These are phyloP conservation scores for Encephalitozoon hellem DNA, from an alignment of 371 early-diverging fungal genomes.

Conservation along the genomic window DNA sequence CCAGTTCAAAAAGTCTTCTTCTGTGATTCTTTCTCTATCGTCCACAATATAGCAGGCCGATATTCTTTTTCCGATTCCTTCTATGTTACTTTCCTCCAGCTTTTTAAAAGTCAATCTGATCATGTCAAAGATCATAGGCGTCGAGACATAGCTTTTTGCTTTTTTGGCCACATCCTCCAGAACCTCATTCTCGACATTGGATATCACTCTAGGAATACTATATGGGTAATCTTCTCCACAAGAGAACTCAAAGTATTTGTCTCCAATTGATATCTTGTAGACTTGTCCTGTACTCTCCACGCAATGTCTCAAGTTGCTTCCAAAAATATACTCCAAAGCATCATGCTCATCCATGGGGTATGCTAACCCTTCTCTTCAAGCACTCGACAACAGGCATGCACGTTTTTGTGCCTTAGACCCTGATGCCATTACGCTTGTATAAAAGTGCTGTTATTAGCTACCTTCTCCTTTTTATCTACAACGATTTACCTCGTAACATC, in stretches of 20 bases:
- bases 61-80: not conserved
- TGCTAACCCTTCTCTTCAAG: not conserved
- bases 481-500: too few relatives aligned
- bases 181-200: not conserved
- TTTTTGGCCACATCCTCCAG: not conserved
- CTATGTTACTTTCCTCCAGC: conserved; percentile 1
- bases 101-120: not conserved
- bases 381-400: too few relatives aligned
- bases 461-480: too few relatives aligned
- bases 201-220: not conserved
- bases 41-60: not conserved
- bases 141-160: not conserved
- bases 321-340: not conserved
- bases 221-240: not conserved
- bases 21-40: conserved; percentile 9
- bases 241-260: not conserved
- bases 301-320: not conserved
- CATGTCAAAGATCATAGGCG: conserved; percentile 7
- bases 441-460: too few relatives aligned
- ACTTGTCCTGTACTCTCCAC: not conserved
- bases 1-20: conserved; percentile 15
- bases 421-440: too few relatives aligned
- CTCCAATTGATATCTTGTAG: not conserved
- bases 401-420: too few relatives aligned
- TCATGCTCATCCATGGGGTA: not conserved